A percentile compares a stretch with the other conserved stretches of the same genome.
phyloP scores from a whole-genome alignment of 1,139 yeast species.

The Candida gigantensis region DNA sequence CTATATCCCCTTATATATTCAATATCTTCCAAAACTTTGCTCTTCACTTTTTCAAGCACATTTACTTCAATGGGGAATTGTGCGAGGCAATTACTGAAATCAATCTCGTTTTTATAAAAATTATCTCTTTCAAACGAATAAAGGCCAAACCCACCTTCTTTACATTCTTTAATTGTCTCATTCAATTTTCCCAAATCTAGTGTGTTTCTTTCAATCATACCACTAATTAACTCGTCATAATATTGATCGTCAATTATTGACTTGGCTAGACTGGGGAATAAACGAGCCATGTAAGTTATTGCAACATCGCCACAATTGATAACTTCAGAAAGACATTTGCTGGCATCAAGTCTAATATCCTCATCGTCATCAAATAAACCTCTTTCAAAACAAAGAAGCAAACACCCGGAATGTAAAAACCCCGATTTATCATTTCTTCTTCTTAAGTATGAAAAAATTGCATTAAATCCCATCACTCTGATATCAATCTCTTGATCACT shows the following conservation, averaged over 20 bases:
- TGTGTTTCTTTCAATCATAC: conserved; percentile 10
- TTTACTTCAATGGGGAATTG: conserved; percentile 4
- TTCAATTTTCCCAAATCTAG: conserved; percentile 7
- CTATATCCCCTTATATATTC: conserved; percentile 6
- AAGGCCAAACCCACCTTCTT: conserved; percentile 14
- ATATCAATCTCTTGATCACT: conserved; percentile 10
- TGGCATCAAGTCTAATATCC: conserved; percentile 41
- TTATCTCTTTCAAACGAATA: conserved; percentile 38
- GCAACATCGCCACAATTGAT: conserved; percentile 18
- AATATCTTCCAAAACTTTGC: conserved; percentile 10
- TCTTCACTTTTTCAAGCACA: neutral
- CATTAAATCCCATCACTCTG: conserved; percentile 10
- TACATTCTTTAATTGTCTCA: neutral
- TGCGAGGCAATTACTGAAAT: conserved; percentile 6
- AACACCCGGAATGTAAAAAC: conserved; percentile 7
- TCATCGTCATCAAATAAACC: conserved; percentile 58
- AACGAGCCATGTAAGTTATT: conserved; percentile 9
- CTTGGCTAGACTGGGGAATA: conserved; percentile 9
- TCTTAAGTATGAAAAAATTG: conserved; percentile 9
- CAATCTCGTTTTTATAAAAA: conserved; percentile 27
- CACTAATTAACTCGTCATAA: conserved; percentile 4
- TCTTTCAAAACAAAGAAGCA: conserved; percentile 12
- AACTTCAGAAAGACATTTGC: conserved; percentile 29
- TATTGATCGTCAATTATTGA: conserved; percentile 4
- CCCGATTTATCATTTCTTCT: conserved; percentile 4